Evolutionary conservation across 129 eudicot genomes (phyloP), one percentile per base, ranked within the genome.

Genomic region (Kitagawia praeruptora): DNA sequence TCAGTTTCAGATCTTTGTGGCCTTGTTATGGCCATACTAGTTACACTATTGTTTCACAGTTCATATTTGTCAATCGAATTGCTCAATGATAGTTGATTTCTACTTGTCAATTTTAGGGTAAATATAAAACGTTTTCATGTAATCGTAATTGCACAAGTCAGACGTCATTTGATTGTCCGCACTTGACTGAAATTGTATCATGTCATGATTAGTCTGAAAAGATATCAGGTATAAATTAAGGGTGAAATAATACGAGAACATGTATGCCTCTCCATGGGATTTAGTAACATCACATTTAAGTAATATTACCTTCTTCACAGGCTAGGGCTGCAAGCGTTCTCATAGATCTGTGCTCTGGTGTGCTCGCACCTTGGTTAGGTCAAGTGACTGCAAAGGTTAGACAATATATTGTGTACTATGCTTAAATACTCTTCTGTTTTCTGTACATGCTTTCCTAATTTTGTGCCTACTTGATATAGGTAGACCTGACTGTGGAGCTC

Each of bases 291-390:
- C 37, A 53, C 47, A 31, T 51, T 37, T 18, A 49, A 77, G 41
- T 77, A 76, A 39, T 79, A 79, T 74, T 4, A 74, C 37, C 64
- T 72, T 72, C 51, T 80, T 64, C 71, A 80, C 92, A 91, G 97
- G 93, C 96, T 75, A 94, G 87, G 87, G 93, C 98, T 69, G 92
- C 97, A 61, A 87, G 97, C 70, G 88, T 94, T 70, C 96, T 94
- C 76, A 91, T 94, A 76, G 98, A 94, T 87, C 85, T 94, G 77
- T 94, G 98, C 84, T 87, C 91, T 47, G 89, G 96, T 75, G 90
- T 92, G 78, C 84, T 94, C 70, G 98, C 96, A 64, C 98, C 98
- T 51, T 94, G 98, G 98, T 83, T 91, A 77, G 87, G 91, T 80
- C 98, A 90, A 84, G 96, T 91, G 49, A 84, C 89, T 79, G 96